Base-by-base conservation (phyloP, 805 yeast genomes). In the Schwanniomyces vanrijiae region DNA sequence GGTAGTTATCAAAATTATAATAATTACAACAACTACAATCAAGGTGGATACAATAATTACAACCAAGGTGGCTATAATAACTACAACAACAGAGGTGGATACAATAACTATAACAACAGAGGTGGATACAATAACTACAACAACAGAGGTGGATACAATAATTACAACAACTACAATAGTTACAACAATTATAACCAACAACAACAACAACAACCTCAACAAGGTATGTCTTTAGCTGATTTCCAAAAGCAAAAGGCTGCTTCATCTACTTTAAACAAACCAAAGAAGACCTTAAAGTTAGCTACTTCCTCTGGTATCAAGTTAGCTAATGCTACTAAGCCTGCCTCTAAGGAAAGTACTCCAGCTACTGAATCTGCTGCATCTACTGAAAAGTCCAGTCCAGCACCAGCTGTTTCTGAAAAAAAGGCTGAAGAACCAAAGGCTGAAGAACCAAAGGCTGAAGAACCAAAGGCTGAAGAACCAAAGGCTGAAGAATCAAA, bases 211-310 rank as follows among this genome's bases (percentile, higher is more conserved):
- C 57, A 52, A 49, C 56, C 47, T 48, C 45, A 47, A 38, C 59
- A 59, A 52, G 62, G 72, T 8, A 83, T 88, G 89, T 79, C 91
- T 34, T 76, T 89, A 58, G 95, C 90, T 45, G 96, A 88, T 55
- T 89, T 82, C 71, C 85, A 87, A 62, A 84, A 84, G 62, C 88
- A 84, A 62, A 78, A 82, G 61, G 66, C 75, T 47, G 77, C 72
- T 26, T 70, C 58, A 48, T 69, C 68, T 50, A 58, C 70, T 40
- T 65, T 71, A 55, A 75, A 71, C 58, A 66, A 79, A 44, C 85
- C 86, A 39, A 88, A 86, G 75, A 83, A 75, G 60, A 80, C 83
- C 41, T 76, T 86, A 65, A 85, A 84, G 63, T 74, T 87, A 63
- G 83, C 84, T 31, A 68, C 84, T 25, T 79, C 84, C 38, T 78